Evolutionary conservation across 257 asterid species (phyloP), one percentile per base, ranked within the genome.

Genomic region (Rehmannia glutinosa): DNA sequence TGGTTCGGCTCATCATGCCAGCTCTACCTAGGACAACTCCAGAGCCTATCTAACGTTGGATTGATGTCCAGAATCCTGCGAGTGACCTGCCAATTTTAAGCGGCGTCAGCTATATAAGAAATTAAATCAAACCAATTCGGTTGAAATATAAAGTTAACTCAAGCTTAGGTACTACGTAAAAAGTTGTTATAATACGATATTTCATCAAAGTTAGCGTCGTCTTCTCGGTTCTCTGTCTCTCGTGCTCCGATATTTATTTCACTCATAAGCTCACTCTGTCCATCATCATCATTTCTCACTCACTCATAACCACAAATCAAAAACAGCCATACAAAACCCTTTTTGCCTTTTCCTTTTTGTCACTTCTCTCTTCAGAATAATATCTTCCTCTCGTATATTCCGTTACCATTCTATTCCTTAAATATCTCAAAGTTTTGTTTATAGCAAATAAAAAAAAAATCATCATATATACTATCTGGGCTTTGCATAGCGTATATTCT

Each of bases 251-350:
- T 78, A 78, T 78, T 78, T 73, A 69, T 65, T 64, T 28, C 64
- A 27, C 65, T 59, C 69, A 64, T 11, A 13, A 39, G 53, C 73
- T 17, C 73, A 17, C 60, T 51, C 64, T 69, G 66, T 23, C 33
- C 71, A 35, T 54, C 73, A 62, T 68, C 74, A 66, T 67, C 79
- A 39, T 58, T 52, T 64, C 46, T 63, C 54, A 32, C 33, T 68
- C 72, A 36, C 56, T 63, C 76, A 38, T 73, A 20, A 71, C 82
- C 82, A 77, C 85, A 77, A 20, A 80, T 8, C 45, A 6, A 6
- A 45, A 56, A 15, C 67, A 60, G 33, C 62, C 53, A 43, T 35
- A 59, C 15, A 12, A 59, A 2, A 11, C 62, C 15, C 80, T 50
- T 73, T 73, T 80, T 51, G 45, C 55, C 45, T 73, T 71, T 45